phyloP scores from a whole-genome alignment of 768 basidiomycete species.

The Termitomyces heimii region DNA sequence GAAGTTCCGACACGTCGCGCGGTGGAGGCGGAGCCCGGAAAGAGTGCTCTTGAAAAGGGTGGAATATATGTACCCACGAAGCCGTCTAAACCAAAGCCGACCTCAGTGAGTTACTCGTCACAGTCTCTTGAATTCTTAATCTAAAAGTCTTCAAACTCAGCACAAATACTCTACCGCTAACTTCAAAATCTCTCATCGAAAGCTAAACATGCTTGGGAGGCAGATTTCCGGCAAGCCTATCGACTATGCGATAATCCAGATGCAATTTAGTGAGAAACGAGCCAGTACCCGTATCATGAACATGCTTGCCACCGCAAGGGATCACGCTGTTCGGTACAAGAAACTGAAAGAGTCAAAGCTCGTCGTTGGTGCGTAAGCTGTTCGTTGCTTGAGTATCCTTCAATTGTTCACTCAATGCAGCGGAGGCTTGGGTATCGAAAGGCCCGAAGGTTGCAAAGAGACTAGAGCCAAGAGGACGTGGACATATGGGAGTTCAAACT shows the following conservation, averaged over 20 bases:
- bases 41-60: background rate
- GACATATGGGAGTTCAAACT: constrained; percentile 68
- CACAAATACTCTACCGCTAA: constrained; percentile 90
- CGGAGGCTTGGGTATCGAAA: constrained; percentile 94
- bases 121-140: background rate
- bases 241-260: constrained; percentile 93
- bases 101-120: constrained; percentile 17
- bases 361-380: constrained; percentile 64
- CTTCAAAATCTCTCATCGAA: constrained; percentile 92
- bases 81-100: constrained; percentile 20
- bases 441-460: constrained; percentile 58
- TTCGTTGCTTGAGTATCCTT: background rate
- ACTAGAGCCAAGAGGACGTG: constrained; percentile 80
- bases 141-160: constrained; percentile 30
- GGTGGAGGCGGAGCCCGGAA: background rate
- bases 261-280: constrained; percentile 94
- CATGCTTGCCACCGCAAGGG: constrained; percentile 81
- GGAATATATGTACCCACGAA: constrained; percentile 9
- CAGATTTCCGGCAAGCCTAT: constrained; percentile 91
- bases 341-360: constrained; percentile 65
- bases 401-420: constrained; percentile 30
- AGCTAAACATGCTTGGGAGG: constrained; percentile 81
- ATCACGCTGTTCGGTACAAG: constrained; percentile 79
- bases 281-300: constrained; percentile 82
- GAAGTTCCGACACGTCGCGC: constrained; percentile 11